Evolutionary conservation across 345 rosid genomes (phyloP).

Genomic region (Laguncularia racemosa): DNA sequence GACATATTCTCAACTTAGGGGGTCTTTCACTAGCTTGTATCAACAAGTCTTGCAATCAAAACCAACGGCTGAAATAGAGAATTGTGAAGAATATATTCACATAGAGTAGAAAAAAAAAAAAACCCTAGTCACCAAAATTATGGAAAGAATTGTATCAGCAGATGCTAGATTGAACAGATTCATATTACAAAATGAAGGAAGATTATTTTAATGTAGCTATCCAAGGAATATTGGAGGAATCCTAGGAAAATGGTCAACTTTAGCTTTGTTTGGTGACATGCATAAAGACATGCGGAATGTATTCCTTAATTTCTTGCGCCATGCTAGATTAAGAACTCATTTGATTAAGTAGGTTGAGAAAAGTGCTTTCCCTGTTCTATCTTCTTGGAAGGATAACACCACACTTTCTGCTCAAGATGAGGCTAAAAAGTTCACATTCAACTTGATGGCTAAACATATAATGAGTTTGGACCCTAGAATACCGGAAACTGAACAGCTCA

Average conservation of each 20-base stretch:
- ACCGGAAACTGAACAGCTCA: slow-evolving; percentile 79
- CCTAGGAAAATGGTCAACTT: slow-evolving; percentile 97
- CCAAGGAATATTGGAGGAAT: slow-evolving; percentile 96
- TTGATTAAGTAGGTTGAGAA: slow-evolving; percentile 74
- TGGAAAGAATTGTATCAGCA: slow-evolving; percentile 50
- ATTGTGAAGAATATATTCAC: too few relatives aligned
- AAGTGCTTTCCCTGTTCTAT: slow-evolving; percentile 69
- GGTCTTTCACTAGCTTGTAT: too few relatives aligned
- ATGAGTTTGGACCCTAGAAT: slow-evolving; percentile 93
- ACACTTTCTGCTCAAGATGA: slow-evolving; percentile 89
- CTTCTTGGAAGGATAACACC: slow-evolving; percentile 63
- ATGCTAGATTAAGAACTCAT: slow-evolving; percentile 71
- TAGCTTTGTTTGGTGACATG: slow-evolving; percentile 97
- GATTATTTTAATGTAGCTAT: slow-evolving; percentile 83
- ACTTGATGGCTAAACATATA: slow-evolving; percentile 91
- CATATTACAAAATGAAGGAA: slow-evolving; percentile 87
- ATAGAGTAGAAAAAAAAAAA: too few relatives aligned
- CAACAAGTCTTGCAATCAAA: too few relatives aligned
- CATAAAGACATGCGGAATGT: slow-evolving; percentile 90
- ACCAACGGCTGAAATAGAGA: too few relatives aligned
- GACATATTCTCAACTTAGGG: too few relatives aligned
- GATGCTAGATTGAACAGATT: slow-evolving; percentile 80
- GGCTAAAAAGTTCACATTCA: slow-evolving; percentile 93
- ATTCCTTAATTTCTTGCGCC: slow-evolving; percentile 75
- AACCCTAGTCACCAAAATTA: too few relatives aligned